Evolutionary conservation across 1,284 basidiomycete genomes (phyloP).

Genomic region (Retiboletus flavoniger): DNA sequence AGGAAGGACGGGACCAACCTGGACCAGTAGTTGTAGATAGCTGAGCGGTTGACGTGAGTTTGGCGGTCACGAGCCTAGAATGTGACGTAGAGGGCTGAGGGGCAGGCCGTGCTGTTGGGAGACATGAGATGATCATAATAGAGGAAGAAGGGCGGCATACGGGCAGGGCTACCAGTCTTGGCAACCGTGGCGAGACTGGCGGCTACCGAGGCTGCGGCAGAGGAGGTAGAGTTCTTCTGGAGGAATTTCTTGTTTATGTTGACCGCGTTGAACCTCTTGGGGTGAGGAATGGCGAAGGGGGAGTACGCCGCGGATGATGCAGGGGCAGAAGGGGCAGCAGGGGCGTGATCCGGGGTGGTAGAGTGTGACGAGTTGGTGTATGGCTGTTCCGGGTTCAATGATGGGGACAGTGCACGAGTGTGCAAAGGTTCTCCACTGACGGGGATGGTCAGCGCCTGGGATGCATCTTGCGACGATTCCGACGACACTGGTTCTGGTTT

Average conservation of each 20-base stretch:
- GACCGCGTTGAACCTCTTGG: conserved; percentile 83
- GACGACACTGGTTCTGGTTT: conserved; percentile 43
- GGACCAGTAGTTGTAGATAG: conserved; percentile 54
- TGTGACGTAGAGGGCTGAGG: conserved; percentile 58
- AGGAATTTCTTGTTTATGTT: conserved; percentile 95
- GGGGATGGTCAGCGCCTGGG: conserved; percentile 24
- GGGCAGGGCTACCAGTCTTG: conserved; percentile 51
- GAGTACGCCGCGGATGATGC: conserved; percentile 19
- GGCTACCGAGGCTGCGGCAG: conserved; percentile 37
- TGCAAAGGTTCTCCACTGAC: conserved; percentile 6
- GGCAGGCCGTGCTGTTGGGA: conserved; percentile 51
- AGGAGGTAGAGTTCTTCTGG: conserved; percentile 65
- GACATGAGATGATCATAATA: conserved; percentile 1
- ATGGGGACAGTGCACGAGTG: conserved; percentile 20
- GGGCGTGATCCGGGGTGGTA: conserved; percentile 23
- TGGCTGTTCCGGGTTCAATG: conserved; percentile 7
- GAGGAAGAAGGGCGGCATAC: conserved; percentile 41
- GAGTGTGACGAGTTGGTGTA: conserved; percentile 10
- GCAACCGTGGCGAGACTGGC: conserved; percentile 40
- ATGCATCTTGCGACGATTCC: conserved; percentile 46
- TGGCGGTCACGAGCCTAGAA: conserved; percentile 80
- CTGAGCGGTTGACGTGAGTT: conserved; percentile 68
- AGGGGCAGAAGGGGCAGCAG: conserved; percentile 19
- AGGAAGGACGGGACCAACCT: conserved; percentile 79
- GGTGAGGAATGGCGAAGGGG: conserved; percentile 47